phyloP scores from a whole-genome alignment of 352 stramenopile genomes.

The Phytophthora sojae region DNA sequence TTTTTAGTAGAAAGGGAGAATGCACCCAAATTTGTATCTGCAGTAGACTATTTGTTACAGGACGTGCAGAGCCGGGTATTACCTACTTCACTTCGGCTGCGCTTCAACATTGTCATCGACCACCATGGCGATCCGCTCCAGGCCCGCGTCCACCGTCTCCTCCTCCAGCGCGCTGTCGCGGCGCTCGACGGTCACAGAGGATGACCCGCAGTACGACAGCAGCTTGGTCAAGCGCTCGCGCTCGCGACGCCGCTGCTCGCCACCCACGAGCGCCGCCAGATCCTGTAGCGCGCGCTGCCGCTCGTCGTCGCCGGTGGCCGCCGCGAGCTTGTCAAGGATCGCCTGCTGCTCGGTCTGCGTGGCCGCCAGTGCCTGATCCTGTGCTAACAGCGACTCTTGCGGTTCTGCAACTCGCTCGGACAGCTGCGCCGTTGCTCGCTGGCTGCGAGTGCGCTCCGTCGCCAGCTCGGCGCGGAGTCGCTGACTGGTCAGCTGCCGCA shows the following conservation, averaged over 20 bases:
- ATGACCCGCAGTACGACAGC: conserved; percentile 70
- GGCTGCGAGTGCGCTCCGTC: conserved; percentile 53
- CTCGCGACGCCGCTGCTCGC: conserved; percentile 46
- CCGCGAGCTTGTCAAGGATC: conserved; percentile 43
- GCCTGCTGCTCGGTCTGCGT: conserved; percentile 49
- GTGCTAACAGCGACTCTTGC: conserved; percentile 42
- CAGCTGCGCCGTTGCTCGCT: conserved; percentile 51
- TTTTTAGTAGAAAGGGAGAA: no score
- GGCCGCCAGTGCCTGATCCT: conserved; percentile 33
- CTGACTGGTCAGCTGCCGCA: conserved; percentile 54
- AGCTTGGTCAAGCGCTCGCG: conserved; percentile 53
- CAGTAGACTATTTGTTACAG: no score
- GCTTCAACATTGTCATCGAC: conserved; percentile 6
- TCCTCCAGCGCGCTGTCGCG: conserved; percentile 33
- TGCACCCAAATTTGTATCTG: no score
- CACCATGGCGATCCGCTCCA: conserved; percentile 4
- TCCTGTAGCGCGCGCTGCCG: conserved; percentile 31
- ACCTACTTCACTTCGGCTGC: background rate
- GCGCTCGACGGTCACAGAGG: conserved; percentile 61
- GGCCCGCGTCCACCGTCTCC: conserved; percentile 18
- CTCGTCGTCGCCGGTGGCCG: conserved; percentile 28
- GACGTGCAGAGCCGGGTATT: background rate
- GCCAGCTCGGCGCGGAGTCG: conserved; percentile 58
- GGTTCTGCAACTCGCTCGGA: conserved; percentile 49
- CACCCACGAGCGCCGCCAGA: conserved; percentile 35